phyloP scores from a whole-genome alignment of 139 green algal genomes.

The Gonium pectorale region DNA sequence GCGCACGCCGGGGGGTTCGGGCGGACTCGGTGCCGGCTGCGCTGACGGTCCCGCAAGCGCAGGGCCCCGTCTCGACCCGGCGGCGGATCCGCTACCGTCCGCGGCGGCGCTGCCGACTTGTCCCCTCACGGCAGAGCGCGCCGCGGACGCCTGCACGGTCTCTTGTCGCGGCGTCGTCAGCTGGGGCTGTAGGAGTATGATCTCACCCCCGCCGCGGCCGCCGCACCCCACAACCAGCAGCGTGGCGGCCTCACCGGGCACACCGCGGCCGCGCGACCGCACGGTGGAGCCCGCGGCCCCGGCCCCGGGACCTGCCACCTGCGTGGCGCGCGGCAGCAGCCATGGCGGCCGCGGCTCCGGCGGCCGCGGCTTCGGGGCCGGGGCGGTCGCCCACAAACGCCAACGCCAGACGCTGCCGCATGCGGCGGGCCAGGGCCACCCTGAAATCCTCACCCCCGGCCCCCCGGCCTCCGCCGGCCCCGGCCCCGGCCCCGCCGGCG shows the following conservation, averaged over 20 bases:
- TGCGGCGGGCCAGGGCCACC: too few species aligned
- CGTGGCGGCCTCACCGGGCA: background rate
- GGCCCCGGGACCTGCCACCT: too few species aligned
- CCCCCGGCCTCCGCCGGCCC: background rate
- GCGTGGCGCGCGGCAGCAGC: background rate
- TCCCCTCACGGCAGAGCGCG: too few species aligned
- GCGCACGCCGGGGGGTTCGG: too few species aligned
- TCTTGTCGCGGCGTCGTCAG: too few species aligned
- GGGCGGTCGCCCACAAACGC: too few species aligned
- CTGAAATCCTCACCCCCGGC: background rate
- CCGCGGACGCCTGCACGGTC: too few species aligned
- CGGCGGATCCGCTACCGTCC: background rate
- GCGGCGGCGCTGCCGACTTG: background rate
- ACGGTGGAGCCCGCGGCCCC: too few species aligned
- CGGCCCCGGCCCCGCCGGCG: background rate
- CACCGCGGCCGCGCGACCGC: background rate
- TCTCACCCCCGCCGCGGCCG: slow-evolving; percentile 7
- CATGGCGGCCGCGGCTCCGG: background rate
- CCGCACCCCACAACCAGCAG: slow-evolving; percentile 11
- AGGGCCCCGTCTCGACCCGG: background rate
- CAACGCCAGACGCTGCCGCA: too few species aligned
- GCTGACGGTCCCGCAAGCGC: too few species aligned
- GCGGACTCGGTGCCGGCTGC: too few species aligned
- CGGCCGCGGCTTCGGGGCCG: background rate
- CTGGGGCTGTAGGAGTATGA: slow-evolving; percentile 1